Conservation (phyloP, 2,329 filamentous ascomycete species). For the Cladophialophora bantiana region DNA sequence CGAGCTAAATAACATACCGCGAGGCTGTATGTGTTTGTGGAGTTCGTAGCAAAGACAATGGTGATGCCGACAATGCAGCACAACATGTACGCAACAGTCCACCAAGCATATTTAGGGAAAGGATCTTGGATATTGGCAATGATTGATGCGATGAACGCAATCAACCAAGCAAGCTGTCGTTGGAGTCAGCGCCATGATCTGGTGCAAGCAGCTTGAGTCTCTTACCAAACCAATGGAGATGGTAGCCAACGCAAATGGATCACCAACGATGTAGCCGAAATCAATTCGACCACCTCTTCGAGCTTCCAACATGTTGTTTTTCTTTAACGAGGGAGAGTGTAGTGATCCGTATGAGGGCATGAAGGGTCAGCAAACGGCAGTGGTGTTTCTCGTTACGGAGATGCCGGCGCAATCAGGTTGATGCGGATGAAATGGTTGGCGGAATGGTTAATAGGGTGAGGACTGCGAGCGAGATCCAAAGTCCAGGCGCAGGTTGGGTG, state of each 20-base stretch:
- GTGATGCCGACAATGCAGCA: constrained; percentile 81
- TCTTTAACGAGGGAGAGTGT: constrained; percentile 76
- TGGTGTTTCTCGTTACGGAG: constrained; percentile 17
- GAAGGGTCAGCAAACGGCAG: constrained; percentile 44
- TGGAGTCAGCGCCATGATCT: constrained; percentile 55
- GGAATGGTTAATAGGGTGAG: constrained; percentile 8
- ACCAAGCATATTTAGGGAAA: constrained; percentile 92
- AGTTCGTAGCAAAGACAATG: constrained; percentile 82
- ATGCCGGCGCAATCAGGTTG: neutral
- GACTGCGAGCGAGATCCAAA: constrained; percentile 15
- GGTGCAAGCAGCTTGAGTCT: constrained; percentile 39
- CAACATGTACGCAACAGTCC: constrained; percentile 84
- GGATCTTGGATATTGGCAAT: constrained; percentile 67
- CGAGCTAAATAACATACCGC: constrained; percentile 62
- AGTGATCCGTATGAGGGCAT: constrained; percentile 79
- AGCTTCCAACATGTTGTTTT: constrained; percentile 52
- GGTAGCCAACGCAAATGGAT: constrained; percentile 94
- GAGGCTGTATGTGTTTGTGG: constrained; percentile 86
- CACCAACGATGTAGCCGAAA: constrained; percentile 88
- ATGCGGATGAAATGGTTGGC: constrained; percentile 14
- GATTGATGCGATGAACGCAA: constrained; percentile 86
- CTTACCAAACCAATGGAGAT: constrained; percentile 89
- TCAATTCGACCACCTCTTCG: constrained; percentile 59
- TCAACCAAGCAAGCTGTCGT: constrained; percentile 87
- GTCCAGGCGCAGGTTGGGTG: constrained; percentile 32